Base-by-base conservation (phyloP, 345 rosid species). In the Citrus australasica region DNA sequence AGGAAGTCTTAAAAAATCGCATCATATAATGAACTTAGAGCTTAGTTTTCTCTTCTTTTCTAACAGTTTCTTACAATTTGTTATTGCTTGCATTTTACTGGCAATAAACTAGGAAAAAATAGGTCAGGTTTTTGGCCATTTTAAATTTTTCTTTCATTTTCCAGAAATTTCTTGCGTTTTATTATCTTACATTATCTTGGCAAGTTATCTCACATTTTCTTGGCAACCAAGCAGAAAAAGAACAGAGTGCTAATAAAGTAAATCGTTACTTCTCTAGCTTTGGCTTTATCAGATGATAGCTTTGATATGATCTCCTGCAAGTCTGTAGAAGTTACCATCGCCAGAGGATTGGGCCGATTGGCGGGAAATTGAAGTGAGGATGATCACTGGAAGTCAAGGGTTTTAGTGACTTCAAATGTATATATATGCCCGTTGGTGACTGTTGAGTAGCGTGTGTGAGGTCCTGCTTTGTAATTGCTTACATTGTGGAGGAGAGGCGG, bases 231-330 rank as follows among this genome's bases (percentile, higher is more conserved):
- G 63, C 72, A 68, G 76, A 69, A 42, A 67, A 53, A 35, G n/a
- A 75, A 32, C 6, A 73, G 59, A 73, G 59, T 65, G 27, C 61
- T 67, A 42, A 78, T 30, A 73, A 71, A 72, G 80, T 82, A 60
- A 30, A 37, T 19, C 17, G 77, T 77, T 84, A 93, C 99, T 78
- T 95, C 99, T 27, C 98, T 90, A 53, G 86, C 74, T 86, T 90
- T 95, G 79, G 95, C 93, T 89, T 92, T 93, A 78, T 92, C 97
- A 30, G 99, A 92, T 53, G 99, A 95, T 32, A 95, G 98, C 90
- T 91, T 92, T 22, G 90, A 79, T 83, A 91, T 87, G 84, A 95
- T 81, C 62, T 95, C 99, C 66, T 93, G 90, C 68, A 95, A 81
- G 79, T 95, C 98, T 56, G 92, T 84, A 9, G 96, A 89, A 68